Evolutionary conservation across 2,329 filamentous ascomycete species (phyloP).

Genomic region (Scytalidium sp.): DNA sequence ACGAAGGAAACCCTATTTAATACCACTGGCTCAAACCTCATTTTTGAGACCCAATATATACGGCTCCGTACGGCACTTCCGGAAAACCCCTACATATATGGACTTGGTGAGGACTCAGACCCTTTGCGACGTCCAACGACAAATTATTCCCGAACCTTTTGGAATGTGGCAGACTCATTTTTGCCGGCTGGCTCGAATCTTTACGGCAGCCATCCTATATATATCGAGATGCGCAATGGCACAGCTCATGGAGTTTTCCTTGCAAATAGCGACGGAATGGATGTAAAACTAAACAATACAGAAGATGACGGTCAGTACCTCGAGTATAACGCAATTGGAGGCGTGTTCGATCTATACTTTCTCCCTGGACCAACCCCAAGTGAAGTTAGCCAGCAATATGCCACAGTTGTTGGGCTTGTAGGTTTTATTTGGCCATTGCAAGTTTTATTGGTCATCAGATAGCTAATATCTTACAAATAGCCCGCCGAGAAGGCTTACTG

Average conservation of each 20-base stretch:
- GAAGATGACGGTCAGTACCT: slow-evolving; percentile 1
- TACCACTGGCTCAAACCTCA: slow-evolving; percentile 60
- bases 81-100: slow-evolving; percentile 68
- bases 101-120: slow-evolving; percentile 75
- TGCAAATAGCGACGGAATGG: slow-evolving; percentile 73
- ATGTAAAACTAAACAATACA: slow-evolving; percentile 61
- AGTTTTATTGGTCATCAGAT: slow-evolving; percentile 55
- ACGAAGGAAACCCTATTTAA: slow-evolving; percentile 62
- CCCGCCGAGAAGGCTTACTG: slow-evolving; percentile 52
- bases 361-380: slow-evolving; percentile 67
- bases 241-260: slow-evolving; percentile 73
- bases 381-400: slow-evolving; percentile 68
- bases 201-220: slow-evolving; percentile 71
- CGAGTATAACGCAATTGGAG: slow-evolving; percentile 66
- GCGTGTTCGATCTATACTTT: slow-evolving; percentile 75
- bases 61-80: slow-evolving; percentile 70
- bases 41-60: slow-evolving; percentile 79
- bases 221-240: slow-evolving; percentile 68
- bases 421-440: neutral
- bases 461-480: neutral
- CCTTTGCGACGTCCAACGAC: slow-evolving; percentile 65
- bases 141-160: slow-evolving; percentile 68
- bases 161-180: slow-evolving; percentile 64
- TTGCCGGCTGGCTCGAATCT: slow-evolving; percentile 62
- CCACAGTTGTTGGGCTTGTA: slow-evolving; percentile 63